Evolutionary conservation across 2,329 filamentous ascomycete species (phyloP), one percentile per base, ranked within the genome.

Genomic region (Rosellinia necatrix): DNA sequence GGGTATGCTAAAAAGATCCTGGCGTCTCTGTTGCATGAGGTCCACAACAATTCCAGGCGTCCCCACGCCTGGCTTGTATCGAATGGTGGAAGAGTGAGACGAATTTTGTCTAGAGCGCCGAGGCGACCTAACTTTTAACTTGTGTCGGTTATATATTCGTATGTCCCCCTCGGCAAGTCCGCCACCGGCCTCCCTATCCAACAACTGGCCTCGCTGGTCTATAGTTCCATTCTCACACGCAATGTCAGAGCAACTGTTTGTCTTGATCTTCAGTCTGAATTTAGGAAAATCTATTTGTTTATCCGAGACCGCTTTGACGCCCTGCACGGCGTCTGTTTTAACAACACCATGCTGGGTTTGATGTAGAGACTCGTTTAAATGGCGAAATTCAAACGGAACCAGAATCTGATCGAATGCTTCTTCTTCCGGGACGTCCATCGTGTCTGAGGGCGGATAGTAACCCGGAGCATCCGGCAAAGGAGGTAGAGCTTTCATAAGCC

Each of bases 401-500:
- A 70, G 61, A 44, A 70, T 64, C 32, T 70, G 65, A n/a, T 59
- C 49, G 37, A 63, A 69, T 15, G 69, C 60, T 6, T 65, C 65
- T 47, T 66, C 68, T 17, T 68, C 65, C 15, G 59, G 56, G 8
- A 48, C 40, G 22, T 61, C 59, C 17, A 55, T 62, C 29, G 67
- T 51, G 17, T 63, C 59, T 34, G 62, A 48, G 2, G 64, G 55
- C 7, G 60, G 15, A 42, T 58, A 32, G 44, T 69, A 69, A 17
- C 61, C 59, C 21, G 57, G 42, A 50, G 64, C 68, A 4, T 66
- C 66, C 3, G 79, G 79, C 6, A 81, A 61, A 12, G 76, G 71
- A 12, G 80, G 80, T 37, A 82, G 62, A 19, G 76, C 75, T 64
- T 83, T 82, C 78, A 82, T 82, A 12, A 82, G 68, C 35, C 75